Evolutionary conservation across 2,329 filamentous ascomycete species (phyloP).

Genomic region (Chalaropsis thielavioides): DNA sequence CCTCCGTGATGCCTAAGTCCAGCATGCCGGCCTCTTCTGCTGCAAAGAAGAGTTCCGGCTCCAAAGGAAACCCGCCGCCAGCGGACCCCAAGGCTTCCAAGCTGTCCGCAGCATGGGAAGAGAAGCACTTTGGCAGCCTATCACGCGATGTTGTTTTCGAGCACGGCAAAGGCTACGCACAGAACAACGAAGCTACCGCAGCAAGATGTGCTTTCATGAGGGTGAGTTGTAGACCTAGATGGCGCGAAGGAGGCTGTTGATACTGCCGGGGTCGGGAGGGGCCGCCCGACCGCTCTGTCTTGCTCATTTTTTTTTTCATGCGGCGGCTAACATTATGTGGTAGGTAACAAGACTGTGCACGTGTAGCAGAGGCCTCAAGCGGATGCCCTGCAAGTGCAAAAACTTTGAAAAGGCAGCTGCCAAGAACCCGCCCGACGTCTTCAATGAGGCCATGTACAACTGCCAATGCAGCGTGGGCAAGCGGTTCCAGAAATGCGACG

Average conservation of each 20-base stretch:
- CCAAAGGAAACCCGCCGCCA: background rate
- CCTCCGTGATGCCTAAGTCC: too few relatives aligned
- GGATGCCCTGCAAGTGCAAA: conserved; percentile 29
- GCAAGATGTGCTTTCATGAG: conserved; percentile 2
- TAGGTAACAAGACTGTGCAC: conserved; percentile 21
- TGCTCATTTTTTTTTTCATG: too few relatives aligned
- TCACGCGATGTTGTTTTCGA: background rate
- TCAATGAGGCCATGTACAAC: conserved; percentile 30
- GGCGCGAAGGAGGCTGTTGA: background rate
- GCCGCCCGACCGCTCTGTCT: too few relatives aligned
- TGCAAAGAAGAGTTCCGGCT: background rate
- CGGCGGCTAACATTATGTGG: background rate
- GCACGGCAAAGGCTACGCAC: background rate
- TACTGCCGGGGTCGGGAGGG: background rate
- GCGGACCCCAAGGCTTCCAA: background rate
- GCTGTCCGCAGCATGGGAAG: background rate
- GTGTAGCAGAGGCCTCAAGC: conserved; percentile 25
- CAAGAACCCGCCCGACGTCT: conserved; percentile 21
- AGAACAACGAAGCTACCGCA: background rate
- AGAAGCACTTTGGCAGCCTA: background rate
- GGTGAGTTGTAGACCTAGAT: background rate
- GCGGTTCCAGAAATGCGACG: conserved; percentile 29
- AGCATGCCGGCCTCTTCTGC: too few relatives aligned
- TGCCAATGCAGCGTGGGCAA: conserved; percentile 27
- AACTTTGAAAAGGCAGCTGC: conserved; percentile 25